These are phyloP conservation scores for Mediolabrus comicus DNA, from an alignment of 108 stramenopile species.

Conservation along the genomic window DNA sequence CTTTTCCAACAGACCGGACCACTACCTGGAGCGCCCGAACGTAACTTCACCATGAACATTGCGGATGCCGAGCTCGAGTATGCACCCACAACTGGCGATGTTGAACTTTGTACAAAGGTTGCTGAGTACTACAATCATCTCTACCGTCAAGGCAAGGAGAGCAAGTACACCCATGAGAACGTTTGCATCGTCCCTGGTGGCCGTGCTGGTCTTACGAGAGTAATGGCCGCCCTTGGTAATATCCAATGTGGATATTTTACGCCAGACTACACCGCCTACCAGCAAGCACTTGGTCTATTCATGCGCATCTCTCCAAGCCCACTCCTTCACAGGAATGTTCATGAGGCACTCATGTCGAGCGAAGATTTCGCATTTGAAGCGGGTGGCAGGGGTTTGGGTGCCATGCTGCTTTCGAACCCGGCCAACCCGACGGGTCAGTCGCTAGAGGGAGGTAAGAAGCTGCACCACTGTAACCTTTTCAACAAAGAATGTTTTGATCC, in stretches of 20 bases:
- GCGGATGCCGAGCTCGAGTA: constrained; percentile 46
- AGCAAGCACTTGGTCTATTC: constrained; percentile 47
- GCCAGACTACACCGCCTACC: constrained; percentile 54
- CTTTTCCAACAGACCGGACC: too few relatives aligned
- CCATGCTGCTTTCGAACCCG: constrained; percentile 39
- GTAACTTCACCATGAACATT: constrained; percentile 44
- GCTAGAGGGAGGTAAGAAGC: constrained; percentile 36
- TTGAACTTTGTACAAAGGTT: constrained; percentile 23
- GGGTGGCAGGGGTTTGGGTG: constrained; percentile 37
- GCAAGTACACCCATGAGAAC: constrained; percentile 46
- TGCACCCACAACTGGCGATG: constrained; percentile 27
- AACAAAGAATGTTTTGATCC: too few relatives aligned
- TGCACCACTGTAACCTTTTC: too few relatives aligned
- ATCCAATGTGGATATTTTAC: constrained; percentile 52
- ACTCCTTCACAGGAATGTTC: constrained; percentile 33
- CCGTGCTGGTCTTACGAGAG: constrained; percentile 44
- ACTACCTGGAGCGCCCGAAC: constrained; percentile 35
- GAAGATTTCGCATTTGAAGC: constrained; percentile 47
- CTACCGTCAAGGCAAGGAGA: constrained; percentile 46
- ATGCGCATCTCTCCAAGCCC: constrained; percentile 40
- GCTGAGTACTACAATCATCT: constrained; percentile 48
- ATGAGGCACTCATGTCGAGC: constrained; percentile 39
- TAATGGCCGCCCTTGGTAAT: constrained; percentile 46
- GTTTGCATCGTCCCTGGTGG: constrained; percentile 59
- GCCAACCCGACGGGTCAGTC: constrained; percentile 43